A percentile compares a stretch with the other conserved stretches of the same genome.
These are phyloP conservation scores for Ceratobasidium papillatum DNA, from an alignment of 1,284 basidiomycete genomes.

Conservation along the genomic window DNA sequence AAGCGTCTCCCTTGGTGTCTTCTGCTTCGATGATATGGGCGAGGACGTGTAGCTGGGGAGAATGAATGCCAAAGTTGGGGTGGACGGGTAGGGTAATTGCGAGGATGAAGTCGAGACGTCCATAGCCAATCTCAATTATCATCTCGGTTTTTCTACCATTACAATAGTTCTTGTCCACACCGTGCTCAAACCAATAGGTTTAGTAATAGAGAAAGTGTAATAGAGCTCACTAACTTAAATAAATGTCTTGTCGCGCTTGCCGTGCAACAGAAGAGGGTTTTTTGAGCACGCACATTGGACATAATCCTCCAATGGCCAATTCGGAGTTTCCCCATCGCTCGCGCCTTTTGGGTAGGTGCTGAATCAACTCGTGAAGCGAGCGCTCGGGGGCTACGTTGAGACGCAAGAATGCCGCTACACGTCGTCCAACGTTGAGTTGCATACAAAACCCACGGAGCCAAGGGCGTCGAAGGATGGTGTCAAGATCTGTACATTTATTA, in stretches of 20 bases:
- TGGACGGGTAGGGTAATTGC: neutral
- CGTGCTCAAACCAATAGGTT: neutral
- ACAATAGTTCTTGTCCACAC: neutral
- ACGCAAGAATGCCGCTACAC: conserved; percentile 4
- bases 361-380: neutral
- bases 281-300: neutral
- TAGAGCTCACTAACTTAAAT: neutral
- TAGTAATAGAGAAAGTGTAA: conserved; percentile 9
- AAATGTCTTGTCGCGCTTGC: neutral
- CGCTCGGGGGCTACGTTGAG: neutral
- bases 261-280: neutral
- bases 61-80: neutral
- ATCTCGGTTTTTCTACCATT: neutral
- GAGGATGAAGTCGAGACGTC: conserved; percentile 24
- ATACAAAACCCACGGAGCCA: neutral
- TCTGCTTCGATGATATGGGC: neutral
- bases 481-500: neutral
- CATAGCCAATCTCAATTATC: neutral
- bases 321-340: conserved; percentile 20
- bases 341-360: neutral
- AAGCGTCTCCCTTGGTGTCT: neutral
- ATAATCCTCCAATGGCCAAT: neutral
- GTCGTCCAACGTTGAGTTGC: conserved; percentile 1
- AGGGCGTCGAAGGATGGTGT: neutral
- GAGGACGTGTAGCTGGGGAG: neutral